Conservation (phyloP, 176 grass and related monocot genomes). For the Rhynchospora tenuis region DNA sequence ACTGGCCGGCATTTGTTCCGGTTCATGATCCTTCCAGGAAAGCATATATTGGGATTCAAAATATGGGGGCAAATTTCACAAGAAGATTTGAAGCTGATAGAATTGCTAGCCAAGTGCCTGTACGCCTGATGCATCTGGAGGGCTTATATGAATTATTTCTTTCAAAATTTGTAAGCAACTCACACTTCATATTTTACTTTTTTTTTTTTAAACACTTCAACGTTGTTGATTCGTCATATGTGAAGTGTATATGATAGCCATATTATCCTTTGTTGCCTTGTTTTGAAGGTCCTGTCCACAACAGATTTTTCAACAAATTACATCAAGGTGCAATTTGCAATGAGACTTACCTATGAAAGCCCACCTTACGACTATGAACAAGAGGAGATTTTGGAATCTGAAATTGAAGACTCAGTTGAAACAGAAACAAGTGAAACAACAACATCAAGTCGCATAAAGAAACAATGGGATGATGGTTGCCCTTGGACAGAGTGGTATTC, state of each 20-base stretch:
- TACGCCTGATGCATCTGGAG: conserved; percentile 93
- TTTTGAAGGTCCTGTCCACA: conserved; percentile 65
- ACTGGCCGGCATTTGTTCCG: conserved; percentile 94
- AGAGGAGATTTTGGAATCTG: conserved; percentile 44
- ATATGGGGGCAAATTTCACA: conserved; percentile 85
- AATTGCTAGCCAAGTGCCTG: conserved; percentile 91
- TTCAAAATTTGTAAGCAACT: conserved; percentile 92
- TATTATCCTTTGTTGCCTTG: conserved; percentile 26
- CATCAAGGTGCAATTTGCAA: conserved; percentile 79
- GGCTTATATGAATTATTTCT: conserved; percentile 93
- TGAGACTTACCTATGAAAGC: conserved; percentile 92
- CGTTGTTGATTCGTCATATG: neutral
- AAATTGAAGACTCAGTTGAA: conserved; percentile 41
- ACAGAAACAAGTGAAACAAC: conserved; percentile 42
- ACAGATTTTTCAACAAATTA: conserved; percentile 63
- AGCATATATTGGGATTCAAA: conserved; percentile 96
- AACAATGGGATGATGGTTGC: conserved; percentile 93
- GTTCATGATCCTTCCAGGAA: conserved; percentile 92
- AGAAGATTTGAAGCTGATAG: conserved; percentile 96
- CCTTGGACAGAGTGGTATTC: conserved; percentile 99
- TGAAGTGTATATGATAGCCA: conserved; percentile 10
- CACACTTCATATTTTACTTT: conserved; percentile 10
- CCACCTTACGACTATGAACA: conserved; percentile 72
- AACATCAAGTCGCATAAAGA: conserved; percentile 43
- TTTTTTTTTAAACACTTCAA: conserved; percentile 1